phyloP scores from a whole-genome alignment of 345 rosid species.

The Excoecaria agallocha region DNA sequence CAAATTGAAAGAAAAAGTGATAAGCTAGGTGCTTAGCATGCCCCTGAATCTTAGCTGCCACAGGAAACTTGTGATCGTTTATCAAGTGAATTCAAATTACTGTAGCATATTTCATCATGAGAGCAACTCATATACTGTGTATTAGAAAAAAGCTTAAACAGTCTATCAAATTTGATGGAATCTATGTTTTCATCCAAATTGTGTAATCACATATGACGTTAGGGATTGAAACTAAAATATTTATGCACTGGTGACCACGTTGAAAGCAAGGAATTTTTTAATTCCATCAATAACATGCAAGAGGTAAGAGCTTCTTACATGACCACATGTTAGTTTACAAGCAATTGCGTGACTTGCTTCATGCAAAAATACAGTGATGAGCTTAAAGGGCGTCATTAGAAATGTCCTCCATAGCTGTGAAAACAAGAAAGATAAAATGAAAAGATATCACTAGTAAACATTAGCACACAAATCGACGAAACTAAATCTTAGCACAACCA shows the following conservation, averaged over 20 bases:
- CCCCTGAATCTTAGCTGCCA: slow-evolving; percentile 13
- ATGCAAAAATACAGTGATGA: slow-evolving; percentile 88
- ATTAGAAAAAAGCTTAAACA: background rate
- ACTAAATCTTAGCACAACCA: background rate
- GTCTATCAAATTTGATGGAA: background rate
- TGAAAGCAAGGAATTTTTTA: background rate
- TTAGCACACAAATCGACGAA: slow-evolving; percentile 13
- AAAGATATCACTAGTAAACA: background rate
- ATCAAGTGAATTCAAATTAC: background rate
- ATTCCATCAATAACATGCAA: background rate
- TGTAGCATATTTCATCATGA: background rate
- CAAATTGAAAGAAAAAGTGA: background rate
- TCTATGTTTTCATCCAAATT: background rate
- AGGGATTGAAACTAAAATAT: background rate
- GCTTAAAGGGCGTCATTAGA: slow-evolving; percentile 85
- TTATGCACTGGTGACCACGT: background rate
- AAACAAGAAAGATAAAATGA: background rate
- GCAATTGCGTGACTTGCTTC: slow-evolving; percentile 99
- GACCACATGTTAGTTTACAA: slow-evolving; percentile 95
- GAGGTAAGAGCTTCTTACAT: slow-evolving; percentile 50
- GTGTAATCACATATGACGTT: background rate
- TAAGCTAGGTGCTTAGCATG: slow-evolving; percentile 9
- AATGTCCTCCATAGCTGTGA: slow-evolving; percentile 91
- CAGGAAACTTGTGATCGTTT: background rate
- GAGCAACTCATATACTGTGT: background rate